Percentiles rank a stretch among this genome's conserved stretches.
Evolutionary conservation across 148 eudicot species (phyloP).

Genomic region (Rhododendron molle): DNA sequence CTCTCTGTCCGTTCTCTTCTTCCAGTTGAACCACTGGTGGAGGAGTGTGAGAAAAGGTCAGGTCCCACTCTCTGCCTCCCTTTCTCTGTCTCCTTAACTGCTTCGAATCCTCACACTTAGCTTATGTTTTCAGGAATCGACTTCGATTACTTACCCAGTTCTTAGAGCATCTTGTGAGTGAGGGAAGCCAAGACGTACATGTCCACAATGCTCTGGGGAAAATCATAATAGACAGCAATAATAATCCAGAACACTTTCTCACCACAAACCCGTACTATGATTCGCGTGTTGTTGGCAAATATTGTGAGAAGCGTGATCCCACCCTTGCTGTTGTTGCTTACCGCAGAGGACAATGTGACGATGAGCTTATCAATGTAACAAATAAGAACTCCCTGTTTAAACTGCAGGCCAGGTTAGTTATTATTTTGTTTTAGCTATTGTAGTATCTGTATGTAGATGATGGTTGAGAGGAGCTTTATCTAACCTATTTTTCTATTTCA

Average conservation of each 20-base stretch:
- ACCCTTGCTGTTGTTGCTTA: constrained; percentile 98
- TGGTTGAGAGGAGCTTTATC: neutral
- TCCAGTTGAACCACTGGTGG: constrained; percentile 95
- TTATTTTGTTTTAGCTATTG: constrained; percentile 4
- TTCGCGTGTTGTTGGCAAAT: constrained; percentile 97
- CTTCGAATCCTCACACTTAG: constrained; percentile 10
- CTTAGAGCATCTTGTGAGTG: constrained; percentile 95
- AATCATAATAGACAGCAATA: constrained; percentile 93
- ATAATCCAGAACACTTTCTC: constrained; percentile 95
- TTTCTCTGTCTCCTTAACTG: constrained; percentile 1
- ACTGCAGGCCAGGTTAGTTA: constrained; percentile 67
- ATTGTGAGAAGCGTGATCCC: constrained; percentile 98
- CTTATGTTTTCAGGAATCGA: constrained; percentile 62
- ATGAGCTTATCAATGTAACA: constrained; percentile 88
- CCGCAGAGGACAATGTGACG: constrained; percentile 95
- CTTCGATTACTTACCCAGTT: constrained; percentile 91
- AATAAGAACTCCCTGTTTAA: constrained; percentile 92
- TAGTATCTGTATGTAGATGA: neutral
- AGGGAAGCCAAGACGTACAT: constrained; percentile 97
- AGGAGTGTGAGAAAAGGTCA: constrained; percentile 91
- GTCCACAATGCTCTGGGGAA: constrained; percentile 98
- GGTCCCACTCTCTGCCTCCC: neutral
- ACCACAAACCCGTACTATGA: constrained; percentile 95
- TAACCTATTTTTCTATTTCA: constrained; percentile 8
- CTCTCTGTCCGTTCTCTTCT: constrained; percentile 94